phyloP scores from a whole-genome alignment of 2,329 filamentous ascomycete genomes.

The Colletotrichum plurivorum region DNA sequence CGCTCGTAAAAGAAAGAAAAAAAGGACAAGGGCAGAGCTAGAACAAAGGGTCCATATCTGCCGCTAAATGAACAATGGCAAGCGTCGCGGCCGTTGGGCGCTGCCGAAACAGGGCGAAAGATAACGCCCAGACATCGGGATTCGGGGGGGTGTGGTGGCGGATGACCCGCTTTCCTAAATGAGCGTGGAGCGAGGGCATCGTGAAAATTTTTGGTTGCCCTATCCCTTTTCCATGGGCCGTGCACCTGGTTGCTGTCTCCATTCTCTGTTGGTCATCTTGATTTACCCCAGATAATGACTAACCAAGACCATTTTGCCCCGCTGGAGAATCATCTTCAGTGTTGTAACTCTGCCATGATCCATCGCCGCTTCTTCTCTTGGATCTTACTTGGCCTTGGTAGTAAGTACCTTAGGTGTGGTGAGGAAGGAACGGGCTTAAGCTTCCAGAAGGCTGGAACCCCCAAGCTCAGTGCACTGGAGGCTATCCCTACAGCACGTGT shows the following conservation, averaged over 20 bases:
- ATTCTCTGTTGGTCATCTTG: conserved; percentile 10
- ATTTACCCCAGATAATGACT: conserved; percentile 23
- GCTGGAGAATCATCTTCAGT: background rate
- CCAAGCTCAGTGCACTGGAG: background rate
- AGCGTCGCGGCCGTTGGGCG: background rate
- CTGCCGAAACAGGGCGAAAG: background rate
- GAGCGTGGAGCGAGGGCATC: conserved; percentile 29
- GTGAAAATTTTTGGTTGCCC: conserved; percentile 38
- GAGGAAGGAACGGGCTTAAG: background rate
- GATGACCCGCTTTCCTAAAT: conserved; percentile 30
- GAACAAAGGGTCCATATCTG: background rate
- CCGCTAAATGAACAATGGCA: conserved; percentile 1
- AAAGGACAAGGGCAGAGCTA: background rate
- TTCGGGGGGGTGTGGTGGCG: background rate
- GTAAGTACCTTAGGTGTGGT: background rate
- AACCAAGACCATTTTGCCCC: background rate
- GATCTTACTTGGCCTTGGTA: too few relatives aligned
- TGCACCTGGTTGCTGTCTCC: conserved; percentile 11
- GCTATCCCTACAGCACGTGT: background rate
- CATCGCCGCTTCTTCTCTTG: too few relatives aligned
- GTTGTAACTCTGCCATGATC: too few relatives aligned
- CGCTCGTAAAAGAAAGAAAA: background rate
- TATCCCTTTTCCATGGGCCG: conserved; percentile 14
- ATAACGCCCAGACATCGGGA: conserved; percentile 15
- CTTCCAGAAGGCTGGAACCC: background rate